Conservation (phyloP, 305 asterid species). For the Nicotiana rustica region DNA sequence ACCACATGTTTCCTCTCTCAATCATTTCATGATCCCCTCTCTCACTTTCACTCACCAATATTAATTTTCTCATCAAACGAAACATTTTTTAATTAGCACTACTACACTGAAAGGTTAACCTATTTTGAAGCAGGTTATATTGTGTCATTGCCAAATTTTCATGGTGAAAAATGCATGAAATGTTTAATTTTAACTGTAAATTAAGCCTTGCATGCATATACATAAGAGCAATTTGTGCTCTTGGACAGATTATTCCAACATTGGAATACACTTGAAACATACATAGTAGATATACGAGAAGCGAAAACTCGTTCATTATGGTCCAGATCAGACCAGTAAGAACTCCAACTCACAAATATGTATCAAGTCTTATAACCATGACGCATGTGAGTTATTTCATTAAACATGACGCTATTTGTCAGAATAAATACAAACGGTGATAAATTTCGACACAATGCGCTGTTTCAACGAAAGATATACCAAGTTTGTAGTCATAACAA, state of each 20-base stretch:
- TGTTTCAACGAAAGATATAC: not conserved
- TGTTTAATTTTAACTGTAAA: too few relatives aligned
- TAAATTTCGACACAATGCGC: not conserved
- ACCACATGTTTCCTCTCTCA: conserved; percentile 69
- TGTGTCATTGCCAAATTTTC: not conserved
- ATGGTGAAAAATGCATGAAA: not conserved
- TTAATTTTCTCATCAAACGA: not conserved
- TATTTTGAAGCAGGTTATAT: not conserved
- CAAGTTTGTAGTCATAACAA: not conserved
- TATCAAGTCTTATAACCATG: not conserved
- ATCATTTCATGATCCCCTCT: conserved; percentile 27
- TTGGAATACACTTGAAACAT: not conserved
- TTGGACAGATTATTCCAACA: not conserved
- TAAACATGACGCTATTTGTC: not conserved
- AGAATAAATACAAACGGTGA: not conserved
- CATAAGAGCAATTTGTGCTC: too few relatives aligned
- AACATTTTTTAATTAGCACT: not conserved
- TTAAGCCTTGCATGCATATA: too few relatives aligned
- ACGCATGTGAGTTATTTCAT: conserved; percentile 22
- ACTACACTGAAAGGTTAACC: not conserved
- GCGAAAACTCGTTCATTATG: not conserved
- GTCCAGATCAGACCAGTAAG: not conserved
- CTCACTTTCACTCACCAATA: not conserved
- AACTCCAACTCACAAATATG: conserved; percentile 7
- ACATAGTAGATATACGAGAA: not conserved